Percentiles rank a stretch among this genome's conserved stretches.
These are phyloP conservation scores for Colletotrichum sansevieriae DNA, from an alignment of 2,329 filamentous ascomycete genomes.

Conservation along the genomic window DNA sequence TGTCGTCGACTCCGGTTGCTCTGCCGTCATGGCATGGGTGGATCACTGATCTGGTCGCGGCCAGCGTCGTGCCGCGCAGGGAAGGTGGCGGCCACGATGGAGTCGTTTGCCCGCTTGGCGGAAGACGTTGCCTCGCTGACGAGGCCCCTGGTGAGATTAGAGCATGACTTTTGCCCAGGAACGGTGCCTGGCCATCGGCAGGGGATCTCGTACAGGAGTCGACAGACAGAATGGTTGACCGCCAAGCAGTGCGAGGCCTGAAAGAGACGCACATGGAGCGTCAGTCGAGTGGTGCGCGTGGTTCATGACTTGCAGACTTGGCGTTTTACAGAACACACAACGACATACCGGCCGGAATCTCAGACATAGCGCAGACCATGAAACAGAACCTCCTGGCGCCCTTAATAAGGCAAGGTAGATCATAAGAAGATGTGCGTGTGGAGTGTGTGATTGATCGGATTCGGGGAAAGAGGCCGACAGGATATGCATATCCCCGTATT, in stretches of 20 bases:
- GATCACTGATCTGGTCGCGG: conserved; percentile 27
- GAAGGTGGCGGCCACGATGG: conserved; percentile 32
- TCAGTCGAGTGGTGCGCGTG: background rate
- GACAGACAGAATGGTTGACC: background rate
- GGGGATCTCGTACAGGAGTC: background rate
- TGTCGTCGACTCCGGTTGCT: conserved; percentile 14
- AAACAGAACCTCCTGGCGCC: conserved; percentile 35
- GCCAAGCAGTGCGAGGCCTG: background rate
- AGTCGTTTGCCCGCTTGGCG: conserved; percentile 1
- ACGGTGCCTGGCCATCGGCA: conserved; percentile 4
- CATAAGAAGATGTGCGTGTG: conserved; percentile 25
- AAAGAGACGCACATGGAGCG: no score
- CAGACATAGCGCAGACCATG: conserved; percentile 36
- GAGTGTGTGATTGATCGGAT: background rate
- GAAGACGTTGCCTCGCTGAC: background rate
- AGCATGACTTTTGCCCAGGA: background rate
- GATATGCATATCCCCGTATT: conserved; percentile 22
- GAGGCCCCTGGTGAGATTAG: no score
- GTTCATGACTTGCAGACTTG: conserved; percentile 26
- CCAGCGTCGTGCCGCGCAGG: conserved; percentile 9
- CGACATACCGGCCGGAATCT: conserved; percentile 34
- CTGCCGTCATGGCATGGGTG: conserved; percentile 5
- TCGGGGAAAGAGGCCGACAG: conserved; percentile 7
- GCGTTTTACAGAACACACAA: background rate
- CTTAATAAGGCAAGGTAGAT: conserved; percentile 40